Conservation (phyloP, 306 rosid genomes). For the Pyrus betulifolia region DNA sequence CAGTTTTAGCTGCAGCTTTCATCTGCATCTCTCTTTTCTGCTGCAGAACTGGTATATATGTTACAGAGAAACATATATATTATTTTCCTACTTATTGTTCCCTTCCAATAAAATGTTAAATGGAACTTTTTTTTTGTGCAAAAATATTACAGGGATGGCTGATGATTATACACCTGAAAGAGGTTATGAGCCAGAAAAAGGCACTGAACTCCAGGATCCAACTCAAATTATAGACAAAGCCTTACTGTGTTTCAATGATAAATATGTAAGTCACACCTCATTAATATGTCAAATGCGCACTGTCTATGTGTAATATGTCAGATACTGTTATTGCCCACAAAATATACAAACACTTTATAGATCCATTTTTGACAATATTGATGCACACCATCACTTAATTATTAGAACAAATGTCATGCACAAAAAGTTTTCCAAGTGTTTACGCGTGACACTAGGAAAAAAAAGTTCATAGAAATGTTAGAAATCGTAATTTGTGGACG, state of each 20-base stretch:
- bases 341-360: neutral
- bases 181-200: constrained; percentile 5
- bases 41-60: constrained; percentile 31
- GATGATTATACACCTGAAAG: constrained; percentile 13
- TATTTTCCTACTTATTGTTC: neutral
- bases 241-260: constrained; percentile 71
- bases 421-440: too few species aligned
- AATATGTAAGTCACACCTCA: constrained; percentile 38
- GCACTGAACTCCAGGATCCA: constrained; percentile 33
- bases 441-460: neutral
- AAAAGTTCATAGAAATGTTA: neutral
- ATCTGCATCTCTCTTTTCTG: constrained; percentile 23
- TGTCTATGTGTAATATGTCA: neutral
- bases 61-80: neutral
- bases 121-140: neutral
- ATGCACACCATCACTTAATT: neutral
- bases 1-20: constrained; percentile 32
- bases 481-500: neutral
- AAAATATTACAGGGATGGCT: constrained; percentile 35
- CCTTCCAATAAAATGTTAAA: neutral
- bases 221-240: constrained; percentile 63
- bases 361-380: neutral
- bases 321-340: neutral
- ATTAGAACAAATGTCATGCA: too few species aligned
- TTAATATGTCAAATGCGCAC: neutral